Evolutionary conservation across 1,139 yeast genomes (phyloP), one percentile per base, ranked within the genome.

Genomic region (Meyerozyma athensensis): DNA sequence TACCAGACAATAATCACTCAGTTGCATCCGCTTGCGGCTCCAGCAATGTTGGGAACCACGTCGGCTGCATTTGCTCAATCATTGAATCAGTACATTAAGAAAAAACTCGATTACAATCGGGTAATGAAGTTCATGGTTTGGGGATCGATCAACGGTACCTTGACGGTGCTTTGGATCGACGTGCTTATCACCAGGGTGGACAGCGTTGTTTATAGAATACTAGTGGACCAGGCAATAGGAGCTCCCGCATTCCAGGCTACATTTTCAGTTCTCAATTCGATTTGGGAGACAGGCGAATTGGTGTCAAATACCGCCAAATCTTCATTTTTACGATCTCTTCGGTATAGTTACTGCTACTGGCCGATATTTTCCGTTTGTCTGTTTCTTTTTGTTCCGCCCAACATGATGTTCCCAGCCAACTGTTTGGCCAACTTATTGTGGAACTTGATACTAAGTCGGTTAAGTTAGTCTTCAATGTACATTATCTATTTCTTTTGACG

Each of bases 1-100:
- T 28, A 28, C 13, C 32, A 28, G 32, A 18, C 10, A 9, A n/a
- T 28, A 7, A 18, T 3, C 32, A 14, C 10, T 20, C 7, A 9
- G 10, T 5, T 18, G 20, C 32, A 28, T 28, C 32, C 32, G 3
- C 20, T 28, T 8, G 32, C 18, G 21, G 32, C 32, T n/a, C 74
- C 78, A 0, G 49, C 68, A 0, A 45, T 72, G 8, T 52, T 75
- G 38, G 79, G 81, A 1, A 56, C 68, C 8, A 52, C 65, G 3
- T 71, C 81, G 0, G 78, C 81, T 0, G 72, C 77, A 9, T 53
- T 79, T 42, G 84, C 83, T 1, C 85, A 79, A 51, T 67, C 82
- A 1, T 50, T 76, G 19, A 74, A 70, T 41, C 84, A 79, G 50
- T 65, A 65, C 38, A 57, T 57, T 31, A 68, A 65, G 46, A 63